Base-by-base conservation (phyloP, 1,284 basidiomycete genomes). In the Cronartium ribicola region DNA sequence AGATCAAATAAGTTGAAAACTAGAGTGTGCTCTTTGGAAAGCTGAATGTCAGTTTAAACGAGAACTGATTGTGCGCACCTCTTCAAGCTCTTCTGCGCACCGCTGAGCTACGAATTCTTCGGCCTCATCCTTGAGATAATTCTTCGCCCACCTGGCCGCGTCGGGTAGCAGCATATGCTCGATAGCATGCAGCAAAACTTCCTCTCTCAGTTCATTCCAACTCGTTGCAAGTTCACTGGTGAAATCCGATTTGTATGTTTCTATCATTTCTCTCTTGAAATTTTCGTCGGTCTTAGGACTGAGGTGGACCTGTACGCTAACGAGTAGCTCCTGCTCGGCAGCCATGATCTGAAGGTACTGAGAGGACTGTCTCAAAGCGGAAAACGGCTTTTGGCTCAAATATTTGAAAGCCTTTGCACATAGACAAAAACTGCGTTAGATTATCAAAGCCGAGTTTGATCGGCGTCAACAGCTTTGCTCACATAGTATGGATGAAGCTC, bases 341-440 rank as follows among this genome's bases (percentile, higher is more conserved):
- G 88, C 86, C 8, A 98, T 86, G 77, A 98, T 96, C 78, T 93
- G 88, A 41, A 98, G 84, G 83, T 95, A 96, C 79, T 95, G 92
- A 7, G 90, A 84, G 0, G 85, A 76, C 46, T 88, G 85, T 60
- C 88, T 80, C 85, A 97, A 88, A 6, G 87, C 85, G n/a, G 81
- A 81, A 41, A 92, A 86, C 10, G 88, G 89, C 81, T 98, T 98
- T 78, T 89, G 85, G 55, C 86, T 84, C 51, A 98, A 85, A 83
- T 97, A 98, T 84, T 98, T 98, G 87, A 98, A 98, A 78, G 88
- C 88, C 92, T 96, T 78, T 70, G 75, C 65, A 76, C 62, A 29
- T 57, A 57, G 74, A 63, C n/a, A 36, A 61, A 59, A 36, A 22
- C 41, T 46, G 40, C 17, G 64, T 57, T 44, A 20, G 44, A 36